These are phyloP conservation scores for Striga asiatica DNA, from an alignment of 257 asterid genomes.

Conservation along the genomic window DNA sequence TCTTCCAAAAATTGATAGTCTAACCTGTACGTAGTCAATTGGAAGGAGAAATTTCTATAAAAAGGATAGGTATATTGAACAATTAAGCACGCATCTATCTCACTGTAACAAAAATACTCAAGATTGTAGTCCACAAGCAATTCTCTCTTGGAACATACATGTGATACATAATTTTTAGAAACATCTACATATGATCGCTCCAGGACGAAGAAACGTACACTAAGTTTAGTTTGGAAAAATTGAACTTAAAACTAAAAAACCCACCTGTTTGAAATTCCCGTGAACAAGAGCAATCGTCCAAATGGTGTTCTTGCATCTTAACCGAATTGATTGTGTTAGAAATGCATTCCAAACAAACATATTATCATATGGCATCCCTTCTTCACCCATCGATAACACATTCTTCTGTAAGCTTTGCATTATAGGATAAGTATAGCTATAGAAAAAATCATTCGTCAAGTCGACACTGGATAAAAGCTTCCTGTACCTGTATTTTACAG, in stretches of 20 bases:
- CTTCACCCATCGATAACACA: constrained; percentile 56
- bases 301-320: constrained; percentile 78
- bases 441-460: constrained; percentile 93
- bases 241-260: not conserved
- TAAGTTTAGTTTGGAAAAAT: not conserved
- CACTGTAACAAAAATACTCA: not conserved
- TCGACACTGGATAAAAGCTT: constrained; percentile 96
- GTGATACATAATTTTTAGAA: too few relatives aligned
- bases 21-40: constrained; percentile 51
- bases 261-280: constrained; percentile 87
- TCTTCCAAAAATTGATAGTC: constrained; percentile 87
- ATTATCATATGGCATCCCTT: constrained; percentile 85
- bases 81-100: constrained; percentile 1
- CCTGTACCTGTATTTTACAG: constrained; percentile 69
- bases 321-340: constrained; percentile 72
- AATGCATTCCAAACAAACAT: constrained; percentile 97
- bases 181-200: too few relatives aligned
- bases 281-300: constrained; percentile 98
- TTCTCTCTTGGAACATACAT: too few relatives aligned
- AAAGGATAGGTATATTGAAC: not conserved
- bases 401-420: constrained; percentile 92
- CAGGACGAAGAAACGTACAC: too few relatives aligned
- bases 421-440: constrained; percentile 85
- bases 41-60: not conserved
- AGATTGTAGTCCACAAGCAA: not conserved